phyloP scores from a whole-genome alignment of 2,329 filamentous ascomycete species.

The Scopulariopsis brevicaulis region DNA sequence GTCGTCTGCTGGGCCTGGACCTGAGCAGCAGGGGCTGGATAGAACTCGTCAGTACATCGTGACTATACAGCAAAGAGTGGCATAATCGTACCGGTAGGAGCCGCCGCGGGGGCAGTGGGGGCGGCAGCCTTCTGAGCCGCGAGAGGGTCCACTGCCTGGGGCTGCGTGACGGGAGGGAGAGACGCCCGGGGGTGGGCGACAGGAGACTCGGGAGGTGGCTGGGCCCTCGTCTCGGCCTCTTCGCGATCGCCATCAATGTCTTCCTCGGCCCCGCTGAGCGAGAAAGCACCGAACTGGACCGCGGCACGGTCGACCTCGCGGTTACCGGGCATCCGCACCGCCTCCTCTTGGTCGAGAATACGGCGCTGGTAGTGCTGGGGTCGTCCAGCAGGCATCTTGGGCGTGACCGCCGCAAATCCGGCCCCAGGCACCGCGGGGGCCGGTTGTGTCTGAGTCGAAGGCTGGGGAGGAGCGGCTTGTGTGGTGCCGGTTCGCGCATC shows the following conservation, averaged over 20 bases:
- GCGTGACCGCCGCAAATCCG: slow-evolving; percentile 68
- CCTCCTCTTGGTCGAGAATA: slow-evolving; percentile 89
- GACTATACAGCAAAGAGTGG: not conserved
- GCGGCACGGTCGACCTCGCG: slow-evolving; percentile 86
- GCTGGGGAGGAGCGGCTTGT: slow-evolving; percentile 47
- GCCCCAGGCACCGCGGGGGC: slow-evolving; percentile 42
- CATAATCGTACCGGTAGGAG: slow-evolving; percentile 12
- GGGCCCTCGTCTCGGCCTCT: slow-evolving; percentile 86
- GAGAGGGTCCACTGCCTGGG: slow-evolving; percentile 40
- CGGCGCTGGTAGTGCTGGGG: slow-evolving; percentile 47
- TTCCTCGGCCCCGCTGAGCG: slow-evolving; percentile 69
- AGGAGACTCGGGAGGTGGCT: slow-evolving; percentile 88
- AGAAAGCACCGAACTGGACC: slow-evolving; percentile 95
- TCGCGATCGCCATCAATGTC: slow-evolving; percentile 93
- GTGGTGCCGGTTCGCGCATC: slow-evolving; percentile 51
- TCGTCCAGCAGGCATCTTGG: slow-evolving; percentile 49
- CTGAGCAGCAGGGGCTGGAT: slow-evolving; percentile 11
- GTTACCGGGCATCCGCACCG: slow-evolving; percentile 96
- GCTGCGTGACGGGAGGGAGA: slow-evolving; percentile 60
- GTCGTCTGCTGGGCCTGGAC: slow-evolving; percentile 15
- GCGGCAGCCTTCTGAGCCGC: slow-evolving; percentile 41
- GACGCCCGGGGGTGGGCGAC: slow-evolving; percentile 69
- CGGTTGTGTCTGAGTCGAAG: slow-evolving; percentile 45
- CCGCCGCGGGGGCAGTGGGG: slow-evolving; percentile 24
- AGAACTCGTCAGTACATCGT: not conserved